Conservation (phyloP, 768 basidiomycete species). For the Lentinula lateritia region DNA sequence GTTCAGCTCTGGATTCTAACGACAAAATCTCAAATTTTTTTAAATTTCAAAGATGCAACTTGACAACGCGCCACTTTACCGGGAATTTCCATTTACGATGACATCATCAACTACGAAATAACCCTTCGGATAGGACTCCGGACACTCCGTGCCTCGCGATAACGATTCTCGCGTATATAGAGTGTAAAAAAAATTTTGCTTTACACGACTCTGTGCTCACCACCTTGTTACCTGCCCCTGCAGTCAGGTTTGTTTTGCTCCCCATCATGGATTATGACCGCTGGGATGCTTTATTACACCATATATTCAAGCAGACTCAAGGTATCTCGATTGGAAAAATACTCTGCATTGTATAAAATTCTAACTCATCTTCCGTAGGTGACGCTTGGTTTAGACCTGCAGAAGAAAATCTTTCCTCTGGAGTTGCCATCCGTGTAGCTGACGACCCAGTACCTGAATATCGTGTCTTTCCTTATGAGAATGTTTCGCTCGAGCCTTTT, state of each 20-base stretch:
- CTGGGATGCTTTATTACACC: slow-evolving; percentile 47
- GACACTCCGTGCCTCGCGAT: neutral
- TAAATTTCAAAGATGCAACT: neutral
- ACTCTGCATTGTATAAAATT: neutral
- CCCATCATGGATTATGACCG: slow-evolving; percentile 41
- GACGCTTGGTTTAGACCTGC: slow-evolving; percentile 56
- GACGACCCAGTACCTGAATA: slow-evolving; percentile 1
- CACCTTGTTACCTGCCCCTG: neutral
- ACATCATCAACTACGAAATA: neutral
- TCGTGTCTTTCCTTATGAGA: slow-evolving; percentile 47
- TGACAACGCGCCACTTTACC: neutral
- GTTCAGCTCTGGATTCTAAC: no score
- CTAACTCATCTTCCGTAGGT: slow-evolving; percentile 16
- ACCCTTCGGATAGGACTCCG: neutral
- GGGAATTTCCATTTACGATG: neutral
- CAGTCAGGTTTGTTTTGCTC: neutral
- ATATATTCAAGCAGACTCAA: slow-evolving; percentile 32
- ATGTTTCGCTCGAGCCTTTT: slow-evolving; percentile 44
- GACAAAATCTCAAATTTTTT: no score
- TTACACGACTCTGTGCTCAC: neutral
- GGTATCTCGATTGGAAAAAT: neutral
- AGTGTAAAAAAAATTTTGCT: neutral
- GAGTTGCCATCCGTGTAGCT: slow-evolving; percentile 46
- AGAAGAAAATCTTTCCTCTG: slow-evolving; percentile 46
- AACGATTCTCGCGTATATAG: neutral